Base-by-base conservation (phyloP, 1,284 basidiomycete genomes). In the Termitomyces sp. region DNA sequence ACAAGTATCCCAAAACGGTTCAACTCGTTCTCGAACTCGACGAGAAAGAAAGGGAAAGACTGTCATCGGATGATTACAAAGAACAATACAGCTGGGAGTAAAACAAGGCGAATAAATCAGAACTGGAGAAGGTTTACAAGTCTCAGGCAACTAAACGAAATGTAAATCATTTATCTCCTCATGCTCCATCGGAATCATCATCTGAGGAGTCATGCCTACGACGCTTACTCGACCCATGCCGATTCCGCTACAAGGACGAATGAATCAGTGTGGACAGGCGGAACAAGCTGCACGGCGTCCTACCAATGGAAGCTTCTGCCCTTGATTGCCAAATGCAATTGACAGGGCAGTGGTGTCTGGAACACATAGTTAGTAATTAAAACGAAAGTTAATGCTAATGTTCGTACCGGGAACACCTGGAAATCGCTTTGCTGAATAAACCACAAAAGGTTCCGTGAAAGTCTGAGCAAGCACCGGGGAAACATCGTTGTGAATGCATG, bases 341-440 rank as follows among this genome's bases (percentile, higher is more conserved):
- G 93, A 94, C 33, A 95, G 78, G 13, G 90, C 86, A 36, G 93
- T 94, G 12, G 91, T 93, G 66, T 92, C 92, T 86, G 55, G 58
- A 55, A 57, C 15, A 44, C 28, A 56, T 55, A 33, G 38, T 49
- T 17, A 47, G 38, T 53, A 45, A 42, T 49, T 19, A 43, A 26
- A 40, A 43, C 3, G 28, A 51, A 51, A 33, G 6, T 38, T 46
- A 55, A 52, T 57, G n/a, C 40, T 47, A 40, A 42, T 50, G 1
- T 60, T 73, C 80, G 64, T 69, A 91, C 90, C 87, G 73, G 91
- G 89, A 33, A 95, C 92, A 43, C 93, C 93, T 36, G 94, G 93
- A 73, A 95, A 96, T 34, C 90, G 82, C 72, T 96, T 96, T 33
- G 92, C 92, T 3, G 92, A 93, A 70, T 81, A 95, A 1, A 96